These are phyloP conservation scores for Carallia pectinifolia DNA, from an alignment of 345 rosid species.

Conservation along the genomic window DNA sequence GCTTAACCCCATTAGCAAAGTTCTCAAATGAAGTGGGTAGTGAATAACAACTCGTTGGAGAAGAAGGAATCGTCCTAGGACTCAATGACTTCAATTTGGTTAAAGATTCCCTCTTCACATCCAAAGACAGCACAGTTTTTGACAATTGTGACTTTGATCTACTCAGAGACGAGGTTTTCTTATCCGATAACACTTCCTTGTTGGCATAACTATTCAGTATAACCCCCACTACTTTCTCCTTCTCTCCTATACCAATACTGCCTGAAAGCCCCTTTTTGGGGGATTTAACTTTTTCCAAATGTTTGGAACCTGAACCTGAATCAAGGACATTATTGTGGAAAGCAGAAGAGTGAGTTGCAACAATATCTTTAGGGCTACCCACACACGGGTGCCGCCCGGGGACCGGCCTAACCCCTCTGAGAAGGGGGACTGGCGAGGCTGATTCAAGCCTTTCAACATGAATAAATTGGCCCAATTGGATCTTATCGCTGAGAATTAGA, in stretches of 20 bases:
- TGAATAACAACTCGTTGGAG: constrained; percentile 86
- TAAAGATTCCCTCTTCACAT: constrained; percentile 59
- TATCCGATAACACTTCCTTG: constrained; percentile 46
- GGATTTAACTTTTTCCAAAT: constrained; percentile 47
- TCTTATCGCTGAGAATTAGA: constrained; percentile 87
- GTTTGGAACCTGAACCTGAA: constrained; percentile 40
- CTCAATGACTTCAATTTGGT: constrained; percentile 53
- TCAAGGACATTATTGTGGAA: constrained; percentile 51
- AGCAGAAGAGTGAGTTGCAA: constrained; percentile 71
- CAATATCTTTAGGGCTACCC: constrained; percentile 93
- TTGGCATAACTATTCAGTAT: constrained; percentile 48
- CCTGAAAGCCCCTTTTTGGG: constrained; percentile 30
- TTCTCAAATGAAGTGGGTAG: constrained; percentile 84
- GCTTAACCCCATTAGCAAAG: constrained; percentile 74
- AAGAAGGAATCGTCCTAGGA: constrained; percentile 78
- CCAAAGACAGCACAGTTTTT: constrained; percentile 43
- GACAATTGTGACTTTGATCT: constrained; percentile 59
- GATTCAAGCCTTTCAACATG: constrained; percentile 91
- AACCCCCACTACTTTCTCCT: constrained; percentile 43
- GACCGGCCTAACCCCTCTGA: constrained; percentile 89
- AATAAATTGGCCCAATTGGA: constrained; percentile 94
- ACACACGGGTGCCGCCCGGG: constrained; percentile 96
- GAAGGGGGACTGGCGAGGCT: constrained; percentile 89
- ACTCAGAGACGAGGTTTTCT: constrained; percentile 32
- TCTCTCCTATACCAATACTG: constrained; percentile 36